These are phyloP conservation scores for Solanum tacnaense DNA, from an alignment of 257 asterid species.

Conservation along the genomic window DNA sequence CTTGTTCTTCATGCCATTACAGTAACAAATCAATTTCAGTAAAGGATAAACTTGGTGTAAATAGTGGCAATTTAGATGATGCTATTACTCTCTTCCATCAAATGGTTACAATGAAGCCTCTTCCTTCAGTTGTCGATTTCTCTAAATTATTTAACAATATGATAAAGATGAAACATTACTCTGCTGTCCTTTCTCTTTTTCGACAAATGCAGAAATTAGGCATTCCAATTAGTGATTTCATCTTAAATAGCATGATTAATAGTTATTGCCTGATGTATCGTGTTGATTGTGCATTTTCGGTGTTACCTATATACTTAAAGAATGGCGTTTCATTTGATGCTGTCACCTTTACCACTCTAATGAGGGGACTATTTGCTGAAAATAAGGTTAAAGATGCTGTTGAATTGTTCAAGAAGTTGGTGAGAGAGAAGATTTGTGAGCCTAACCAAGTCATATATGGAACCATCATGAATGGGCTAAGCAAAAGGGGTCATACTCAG, in stretches of 20 bases:
- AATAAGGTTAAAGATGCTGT: neutral
- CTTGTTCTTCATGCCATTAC: neutral
- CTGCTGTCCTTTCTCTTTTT: neutral
- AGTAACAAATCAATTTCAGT: neutral
- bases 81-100: neutral
- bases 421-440: neutral
- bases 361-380: neutral
- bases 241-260: neutral
- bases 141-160: neutral
- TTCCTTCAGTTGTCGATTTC: neutral
- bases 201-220: neutral
- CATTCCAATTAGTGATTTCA: neutral
- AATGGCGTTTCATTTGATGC: accelerated
- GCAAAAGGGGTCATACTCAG: neutral
- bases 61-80: neutral
- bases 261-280: neutral
- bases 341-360: neutral
- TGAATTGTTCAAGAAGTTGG: neutral
- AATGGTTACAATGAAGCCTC: neutral
- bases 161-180: neutral
- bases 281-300: neutral
- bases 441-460: neutral
- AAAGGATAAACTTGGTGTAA: no score
- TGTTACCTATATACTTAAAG: neutral
- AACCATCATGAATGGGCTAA: neutral